Conservation (phyloP, 768 basidiomycete genomes). For the Coprinellus micaceus region DNA sequence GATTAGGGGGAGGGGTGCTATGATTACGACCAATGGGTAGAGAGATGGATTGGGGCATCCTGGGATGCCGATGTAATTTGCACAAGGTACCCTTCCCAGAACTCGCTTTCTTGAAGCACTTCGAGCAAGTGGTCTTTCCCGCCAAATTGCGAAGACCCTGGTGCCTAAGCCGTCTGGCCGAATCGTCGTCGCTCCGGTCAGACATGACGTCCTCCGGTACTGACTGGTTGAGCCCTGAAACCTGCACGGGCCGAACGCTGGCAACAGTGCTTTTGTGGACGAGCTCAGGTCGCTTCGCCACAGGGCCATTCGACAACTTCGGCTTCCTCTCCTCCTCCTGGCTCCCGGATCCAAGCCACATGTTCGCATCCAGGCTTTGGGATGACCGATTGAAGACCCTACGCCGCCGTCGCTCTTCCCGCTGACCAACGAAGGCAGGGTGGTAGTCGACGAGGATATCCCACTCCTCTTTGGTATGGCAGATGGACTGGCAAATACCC, state of each 20-base stretch:
- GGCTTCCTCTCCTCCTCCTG: not conserved
- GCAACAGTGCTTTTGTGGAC: not conserved
- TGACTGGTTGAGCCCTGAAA: not conserved
- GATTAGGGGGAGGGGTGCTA: too few species aligned
- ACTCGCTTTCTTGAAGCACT: too few species aligned
- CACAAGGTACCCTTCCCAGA: too few species aligned
- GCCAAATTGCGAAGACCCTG: too few species aligned
- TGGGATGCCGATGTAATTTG: too few species aligned
- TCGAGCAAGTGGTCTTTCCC: too few species aligned
- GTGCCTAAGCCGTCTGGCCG: too few species aligned
- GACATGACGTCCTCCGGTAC: not conserved
- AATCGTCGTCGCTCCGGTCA: not conserved
- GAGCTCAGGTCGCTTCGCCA: not conserved
- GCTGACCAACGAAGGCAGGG: too few species aligned
- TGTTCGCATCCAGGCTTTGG: not conserved
- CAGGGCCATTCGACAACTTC: not conserved
- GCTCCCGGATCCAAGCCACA: not conserved
- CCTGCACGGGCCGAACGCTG: not conserved
- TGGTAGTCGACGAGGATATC: not conserved
- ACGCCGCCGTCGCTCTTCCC: too few species aligned
- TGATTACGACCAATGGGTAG: too few species aligned
- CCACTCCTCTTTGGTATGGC: not conserved
- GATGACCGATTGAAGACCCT: too few species aligned
- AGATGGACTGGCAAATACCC: not conserved
- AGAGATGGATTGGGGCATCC: too few species aligned